phyloP scores from a whole-genome alignment of 345 rosid genomes.

The Rhodamnia rubescens region DNA sequence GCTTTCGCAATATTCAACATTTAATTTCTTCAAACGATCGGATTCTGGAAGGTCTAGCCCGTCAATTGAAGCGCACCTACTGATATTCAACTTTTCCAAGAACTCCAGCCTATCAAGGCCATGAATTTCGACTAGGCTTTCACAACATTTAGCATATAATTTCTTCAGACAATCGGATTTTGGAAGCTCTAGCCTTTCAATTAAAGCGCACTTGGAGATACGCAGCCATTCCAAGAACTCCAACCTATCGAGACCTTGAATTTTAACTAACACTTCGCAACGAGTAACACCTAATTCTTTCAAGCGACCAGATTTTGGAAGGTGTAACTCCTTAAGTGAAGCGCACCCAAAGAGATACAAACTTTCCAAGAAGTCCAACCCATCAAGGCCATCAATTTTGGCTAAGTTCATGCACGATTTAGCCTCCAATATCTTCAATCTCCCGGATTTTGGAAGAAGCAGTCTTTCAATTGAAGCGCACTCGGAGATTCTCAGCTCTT shows the following conservation, averaged over 20 bases:
- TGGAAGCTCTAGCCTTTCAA: neutral
- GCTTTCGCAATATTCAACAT: neutral
- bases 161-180: neutral
- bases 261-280: neutral
- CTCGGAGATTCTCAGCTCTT: too few species aligned
- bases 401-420: neutral
- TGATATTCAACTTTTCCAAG: neutral
- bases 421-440: neutral
- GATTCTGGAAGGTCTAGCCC: neutral
- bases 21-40: neutral
- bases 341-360: neutral
- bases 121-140: neutral
- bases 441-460: too few species aligned
- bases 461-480: too few species aligned
- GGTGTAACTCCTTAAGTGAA: neutral
- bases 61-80: neutral
- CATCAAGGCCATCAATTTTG: neutral
- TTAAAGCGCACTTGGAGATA: neutral
- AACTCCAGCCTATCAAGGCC: neutral
- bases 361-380: neutral
- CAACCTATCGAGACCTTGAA: neutral
- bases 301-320: neutral
- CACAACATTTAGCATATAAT: neutral
- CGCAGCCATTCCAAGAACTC: neutral
- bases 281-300: neutral